Conservation (phyloP, 2,329 filamentous ascomycete genomes). For the Hypoxylon sp. region DNA sequence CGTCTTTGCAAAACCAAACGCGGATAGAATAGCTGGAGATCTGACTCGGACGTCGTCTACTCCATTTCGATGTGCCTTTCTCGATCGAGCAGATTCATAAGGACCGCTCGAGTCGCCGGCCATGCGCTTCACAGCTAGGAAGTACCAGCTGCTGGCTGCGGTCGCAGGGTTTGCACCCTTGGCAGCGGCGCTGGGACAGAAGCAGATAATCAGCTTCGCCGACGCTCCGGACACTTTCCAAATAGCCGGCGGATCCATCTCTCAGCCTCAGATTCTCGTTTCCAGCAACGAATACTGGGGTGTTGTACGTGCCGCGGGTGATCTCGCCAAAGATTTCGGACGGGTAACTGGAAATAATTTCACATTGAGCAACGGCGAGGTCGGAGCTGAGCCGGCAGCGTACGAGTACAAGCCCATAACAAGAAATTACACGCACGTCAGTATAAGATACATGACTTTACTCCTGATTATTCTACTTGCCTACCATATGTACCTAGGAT, state of each 20-base stretch:
- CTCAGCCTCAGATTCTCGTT: constrained; percentile 56
- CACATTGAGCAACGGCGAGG: constrained; percentile 60
- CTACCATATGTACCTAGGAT: no score
- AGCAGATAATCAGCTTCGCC: constrained; percentile 43
- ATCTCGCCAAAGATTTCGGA: constrained; percentile 73
- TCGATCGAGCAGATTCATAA: background rate
- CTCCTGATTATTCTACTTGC: background rate
- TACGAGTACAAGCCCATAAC: constrained; percentile 56
- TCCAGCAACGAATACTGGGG: constrained; percentile 70
- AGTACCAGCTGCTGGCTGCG: constrained; percentile 12
- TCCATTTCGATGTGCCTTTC: background rate
- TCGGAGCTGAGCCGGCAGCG: constrained; percentile 46
- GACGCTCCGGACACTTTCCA: constrained; percentile 35
- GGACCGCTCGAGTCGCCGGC: background rate
- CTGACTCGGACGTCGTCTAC: background rate
- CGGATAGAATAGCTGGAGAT: background rate
- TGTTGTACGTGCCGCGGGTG: constrained; percentile 71
- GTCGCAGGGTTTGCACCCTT: constrained; percentile 18
- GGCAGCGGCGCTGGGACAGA: constrained; percentile 40
- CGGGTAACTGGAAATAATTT: constrained; percentile 73
- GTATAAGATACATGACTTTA: constrained; percentile 23
- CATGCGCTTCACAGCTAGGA: constrained; percentile 12
- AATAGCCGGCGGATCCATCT: constrained; percentile 39
- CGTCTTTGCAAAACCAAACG: background rate
- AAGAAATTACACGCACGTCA: constrained; percentile 57